Base-by-base conservation (phyloP, 2,329 filamentous ascomycete genomes). In the Cryphonectria naterciae region DNA sequence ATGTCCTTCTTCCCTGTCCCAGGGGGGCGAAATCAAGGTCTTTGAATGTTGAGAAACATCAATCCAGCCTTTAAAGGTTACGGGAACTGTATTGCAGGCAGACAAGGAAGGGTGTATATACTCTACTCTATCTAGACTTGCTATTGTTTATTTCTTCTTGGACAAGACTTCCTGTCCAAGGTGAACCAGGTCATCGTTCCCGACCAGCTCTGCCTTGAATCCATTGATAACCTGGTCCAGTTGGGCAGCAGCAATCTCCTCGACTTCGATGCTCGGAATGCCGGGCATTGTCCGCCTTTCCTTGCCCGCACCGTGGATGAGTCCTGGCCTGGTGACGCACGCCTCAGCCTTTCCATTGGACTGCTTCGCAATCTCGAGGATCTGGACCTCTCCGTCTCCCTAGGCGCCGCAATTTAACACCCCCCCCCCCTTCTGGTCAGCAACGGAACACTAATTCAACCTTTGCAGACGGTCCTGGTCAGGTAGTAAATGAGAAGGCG, bases 331-430 rank as follows among this genome's bases (percentile, higher is more conserved):
- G 4, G 78, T 81, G 1, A 83, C 75, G 22, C 76, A 76, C 0
- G 77, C 79, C 68, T 86, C 80, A 37, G 85, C 69, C 11, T 54
- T 54, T 2, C 79, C 80, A 1, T 78, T 73, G 22, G 81, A 79
- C 13, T 83, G 74, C 37, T 79, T 75, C 3, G 83, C 83, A 32
- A 81, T 81, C 1, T 78, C 79, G 3, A 87, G 78, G 4, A 87
- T 76, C 28, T 77, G 75, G 11, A 74, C 81, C 73, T 87, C 86
- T 0, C 81, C 80, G 58, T 85, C 81, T 10, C 86, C 85, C 85
- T 87, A 49, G n/a, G 64, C 17, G 6, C 41, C 19, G 25, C 25
- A 6, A 41, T 28, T 46, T 3, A 52, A 17, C 11, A 10, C 11
- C 11, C 15, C 2, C 15, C 52, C 15, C 2, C 32, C 4, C 15